A percentile compares a stretch with the other conserved stretches of the same genome.
Conservation (phyloP, 176 grass and related monocot species). For the Secale cereale region DNA sequence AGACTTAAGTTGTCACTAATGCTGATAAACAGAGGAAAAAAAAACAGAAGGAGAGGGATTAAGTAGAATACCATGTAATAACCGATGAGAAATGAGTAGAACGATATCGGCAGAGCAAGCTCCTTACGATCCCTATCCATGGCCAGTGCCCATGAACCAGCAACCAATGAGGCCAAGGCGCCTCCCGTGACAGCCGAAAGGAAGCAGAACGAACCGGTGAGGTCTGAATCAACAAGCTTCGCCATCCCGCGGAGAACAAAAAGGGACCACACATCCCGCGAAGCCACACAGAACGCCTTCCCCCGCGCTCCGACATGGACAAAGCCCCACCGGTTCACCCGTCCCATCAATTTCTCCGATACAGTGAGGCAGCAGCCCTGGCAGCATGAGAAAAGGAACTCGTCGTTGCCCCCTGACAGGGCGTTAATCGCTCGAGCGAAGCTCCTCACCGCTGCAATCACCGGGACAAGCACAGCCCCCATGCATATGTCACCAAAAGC, state of each 20-base stretch:
- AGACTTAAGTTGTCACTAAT: neutral
- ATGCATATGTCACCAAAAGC: slow-evolving; percentile 77
- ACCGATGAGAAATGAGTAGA: slow-evolving; percentile 73
- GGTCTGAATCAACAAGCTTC: slow-evolving; percentile 70
- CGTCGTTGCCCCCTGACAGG: slow-evolving; percentile 47
- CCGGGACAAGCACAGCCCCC: slow-evolving; percentile 57
- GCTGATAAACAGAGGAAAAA: neutral
- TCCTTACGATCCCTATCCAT: slow-evolving; percentile 48
- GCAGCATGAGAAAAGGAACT: slow-evolving; percentile 89
- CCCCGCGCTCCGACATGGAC: slow-evolving; percentile 51
- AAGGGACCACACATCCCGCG: slow-evolving; percentile 73
- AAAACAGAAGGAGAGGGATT: neutral
- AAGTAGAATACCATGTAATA: slow-evolving; percentile 76
- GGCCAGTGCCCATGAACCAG: slow-evolving; percentile 71
- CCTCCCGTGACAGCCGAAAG: slow-evolving; percentile 64
- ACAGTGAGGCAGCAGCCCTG: slow-evolving; percentile 49
- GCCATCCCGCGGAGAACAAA: slow-evolving; percentile 71
- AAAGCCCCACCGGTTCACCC: slow-evolving; percentile 81
- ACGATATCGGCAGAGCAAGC: slow-evolving; percentile 34
- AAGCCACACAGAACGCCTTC: slow-evolving; percentile 68
- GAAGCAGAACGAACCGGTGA: slow-evolving; percentile 92
- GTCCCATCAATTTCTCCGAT: slow-evolving; percentile 61
- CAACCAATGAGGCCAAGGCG: slow-evolving; percentile 50
- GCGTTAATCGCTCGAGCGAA: slow-evolving; percentile 54
- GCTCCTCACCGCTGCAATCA: slow-evolving; percentile 45